phyloP scores from a whole-genome alignment of 257 asterid species.

The Primulina tabacum region DNA sequence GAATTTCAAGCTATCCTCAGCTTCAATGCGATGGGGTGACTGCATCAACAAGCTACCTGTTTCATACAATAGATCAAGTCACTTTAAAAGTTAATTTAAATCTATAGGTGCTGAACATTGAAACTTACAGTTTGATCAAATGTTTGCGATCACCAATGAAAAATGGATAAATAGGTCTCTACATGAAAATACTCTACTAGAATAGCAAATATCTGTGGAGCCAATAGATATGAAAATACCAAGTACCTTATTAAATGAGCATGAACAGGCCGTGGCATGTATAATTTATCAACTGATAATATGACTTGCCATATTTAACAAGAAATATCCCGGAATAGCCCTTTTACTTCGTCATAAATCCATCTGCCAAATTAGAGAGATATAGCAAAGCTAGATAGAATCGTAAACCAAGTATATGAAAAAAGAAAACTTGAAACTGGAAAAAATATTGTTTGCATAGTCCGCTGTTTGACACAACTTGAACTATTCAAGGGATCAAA shows the following conservation, averaged over 20 bases:
- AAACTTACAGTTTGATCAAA: background rate
- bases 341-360: constrained; percentile 91
- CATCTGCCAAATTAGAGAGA: constrained; percentile 53
- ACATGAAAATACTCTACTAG: background rate
- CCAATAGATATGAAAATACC: background rate
- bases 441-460: background rate
- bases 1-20: constrained; percentile 23
- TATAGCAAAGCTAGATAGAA: background rate
- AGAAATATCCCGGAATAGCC: constrained; percentile 79
- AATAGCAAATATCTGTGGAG: constrained; percentile 2
- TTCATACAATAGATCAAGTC: constrained; percentile 17
- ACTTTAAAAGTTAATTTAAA: too few species aligned
- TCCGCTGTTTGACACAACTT: background rate
- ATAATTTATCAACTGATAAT: constrained; percentile 22
- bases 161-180: background rate
- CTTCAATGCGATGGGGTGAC: constrained; percentile 19
- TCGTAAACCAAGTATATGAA: background rate
- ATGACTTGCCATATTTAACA: constrained; percentile 34
- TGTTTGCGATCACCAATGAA: background rate
- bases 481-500: background rate
- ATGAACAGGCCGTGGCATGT: constrained; percentile 6
- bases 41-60: constrained; percentile 30
- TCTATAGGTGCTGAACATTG: background rate
- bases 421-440: background rate
- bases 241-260: constrained; percentile 19